phyloP scores from a whole-genome alignment of 805 yeast genomes.

The Starmera quercuum region DNA sequence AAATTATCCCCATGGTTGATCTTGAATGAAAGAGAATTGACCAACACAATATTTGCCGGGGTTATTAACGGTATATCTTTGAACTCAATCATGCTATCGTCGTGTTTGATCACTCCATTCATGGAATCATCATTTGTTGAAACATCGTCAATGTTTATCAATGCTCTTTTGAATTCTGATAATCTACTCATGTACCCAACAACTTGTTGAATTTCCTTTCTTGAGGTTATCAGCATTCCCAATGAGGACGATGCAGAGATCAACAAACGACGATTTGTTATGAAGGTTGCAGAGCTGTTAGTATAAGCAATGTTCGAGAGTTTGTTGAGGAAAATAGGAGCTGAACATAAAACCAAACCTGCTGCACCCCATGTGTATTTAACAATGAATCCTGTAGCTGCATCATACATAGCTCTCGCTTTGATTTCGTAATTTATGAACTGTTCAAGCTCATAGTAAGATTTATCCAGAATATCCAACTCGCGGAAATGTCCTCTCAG shows the following conservation, averaged over 20 bases:
- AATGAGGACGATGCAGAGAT: slow-evolving; percentile 82
- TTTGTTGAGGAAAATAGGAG: slow-evolving; percentile 71
- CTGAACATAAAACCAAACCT: slow-evolving; percentile 78
- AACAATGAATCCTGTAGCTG: slow-evolving; percentile 81
- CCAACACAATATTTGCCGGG: slow-evolving; percentile 72
- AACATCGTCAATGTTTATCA: slow-evolving; percentile 39
- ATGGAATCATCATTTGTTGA: slow-evolving; percentile 10
- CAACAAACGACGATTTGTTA: slow-evolving; percentile 79
- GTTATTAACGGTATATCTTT: slow-evolving; percentile 74
- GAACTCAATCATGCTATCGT: slow-evolving; percentile 60
- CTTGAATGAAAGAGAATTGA: slow-evolving; percentile 58
- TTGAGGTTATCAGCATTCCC: slow-evolving; percentile 78
- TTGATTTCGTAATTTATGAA: slow-evolving; percentile 71
- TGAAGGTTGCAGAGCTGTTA: slow-evolving; percentile 69
- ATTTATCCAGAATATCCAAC: slow-evolving; percentile 64
- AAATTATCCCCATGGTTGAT: slow-evolving; percentile 79
- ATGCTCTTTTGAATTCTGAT: slow-evolving; percentile 56
- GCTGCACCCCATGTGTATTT: slow-evolving; percentile 96
- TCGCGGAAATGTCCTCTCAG: slow-evolving; percentile 78
- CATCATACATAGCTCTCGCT: slow-evolving; percentile 71
- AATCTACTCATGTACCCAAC: slow-evolving; percentile 77
- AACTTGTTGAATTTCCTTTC: slow-evolving; percentile 76
- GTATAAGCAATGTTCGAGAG: slow-evolving; percentile 30
- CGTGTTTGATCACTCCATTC: slow-evolving; percentile 29
- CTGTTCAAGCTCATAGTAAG: slow-evolving; percentile 74